Evolutionary conservation across 2,329 filamentous ascomycete species (phyloP).

Genomic region (Fusarium heterosporum): DNA sequence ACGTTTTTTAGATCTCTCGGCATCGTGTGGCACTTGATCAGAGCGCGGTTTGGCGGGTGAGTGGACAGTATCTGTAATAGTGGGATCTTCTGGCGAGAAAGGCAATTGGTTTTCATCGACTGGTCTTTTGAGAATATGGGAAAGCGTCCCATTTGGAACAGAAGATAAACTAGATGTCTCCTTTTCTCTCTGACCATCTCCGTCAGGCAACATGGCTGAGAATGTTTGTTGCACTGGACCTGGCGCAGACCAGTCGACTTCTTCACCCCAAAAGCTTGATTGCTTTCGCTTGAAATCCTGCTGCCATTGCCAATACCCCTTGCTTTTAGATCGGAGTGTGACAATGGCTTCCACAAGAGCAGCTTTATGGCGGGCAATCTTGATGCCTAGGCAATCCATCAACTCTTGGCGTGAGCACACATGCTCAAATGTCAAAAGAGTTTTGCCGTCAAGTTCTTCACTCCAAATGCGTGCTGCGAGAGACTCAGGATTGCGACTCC

Average conservation of each 20-base stretch:
- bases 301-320: slow-evolving; percentile 57
- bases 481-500: slow-evolving; percentile 59
- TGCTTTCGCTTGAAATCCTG: slow-evolving; percentile 38
- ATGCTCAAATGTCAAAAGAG: slow-evolving; percentile 69
- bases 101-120: not conserved
- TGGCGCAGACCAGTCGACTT: not conserved
- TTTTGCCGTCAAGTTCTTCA: slow-evolving; percentile 73
- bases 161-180: not conserved
- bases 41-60: not conserved
- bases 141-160: not conserved
- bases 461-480: slow-evolving; percentile 69
- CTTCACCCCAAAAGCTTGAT: slow-evolving; percentile 27
- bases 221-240: not conserved
- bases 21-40: not conserved
- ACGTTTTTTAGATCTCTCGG: slow-evolving; percentile 41
- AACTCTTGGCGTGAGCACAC: slow-evolving; percentile 63
- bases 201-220: not conserved
- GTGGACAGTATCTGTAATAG: not conserved
- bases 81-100: not conserved
- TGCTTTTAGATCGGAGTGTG: slow-evolving; percentile 65
- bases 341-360: slow-evolving; percentile 69
- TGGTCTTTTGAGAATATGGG: not conserved
- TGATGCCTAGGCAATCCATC: slow-evolving; percentile 66
- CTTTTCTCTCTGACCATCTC: not conserved
- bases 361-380: slow-evolving; percentile 66